Evolutionary conservation across 2,329 filamentous ascomycete genomes (phyloP).

Genomic region (Cladosporium halotolerans): DNA sequence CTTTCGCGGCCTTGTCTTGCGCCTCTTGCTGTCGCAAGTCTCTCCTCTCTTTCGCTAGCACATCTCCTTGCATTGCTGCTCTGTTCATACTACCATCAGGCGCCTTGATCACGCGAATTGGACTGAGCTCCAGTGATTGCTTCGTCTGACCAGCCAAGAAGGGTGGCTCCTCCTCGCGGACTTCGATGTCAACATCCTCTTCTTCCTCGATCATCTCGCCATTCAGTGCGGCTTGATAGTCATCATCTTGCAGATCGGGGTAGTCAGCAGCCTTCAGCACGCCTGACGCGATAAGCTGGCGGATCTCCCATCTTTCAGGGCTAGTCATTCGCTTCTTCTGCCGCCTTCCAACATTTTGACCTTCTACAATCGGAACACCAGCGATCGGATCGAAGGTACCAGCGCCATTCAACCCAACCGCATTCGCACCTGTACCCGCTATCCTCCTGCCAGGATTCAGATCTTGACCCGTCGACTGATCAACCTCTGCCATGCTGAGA

Average conservation of each 20-base stretch:
- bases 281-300: constrained; percentile 91
- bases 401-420: constrained; percentile 66
- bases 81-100: constrained; percentile 97
- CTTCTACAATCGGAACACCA: constrained; percentile 58
- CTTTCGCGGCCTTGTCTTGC: constrained; percentile 69
- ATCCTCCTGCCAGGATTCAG: constrained; percentile 71
- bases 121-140: constrained; percentile 87
- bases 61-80: constrained; percentile 88
- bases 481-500: constrained; percentile 94
- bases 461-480: constrained; percentile 81
- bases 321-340: constrained; percentile 92
- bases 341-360: constrained; percentile 45
- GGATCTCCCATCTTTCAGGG: constrained; percentile 94
- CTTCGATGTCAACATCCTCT: constrained; percentile 94
- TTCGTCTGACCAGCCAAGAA: constrained; percentile 96
- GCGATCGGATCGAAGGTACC: constrained; percentile 51
- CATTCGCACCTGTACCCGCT: constrained; percentile 85
- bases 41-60: constrained; percentile 80
- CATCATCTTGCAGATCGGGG: constrained; percentile 78
- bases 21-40: constrained; percentile 85
- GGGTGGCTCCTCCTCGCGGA: constrained; percentile 90
- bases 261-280: constrained; percentile 90
- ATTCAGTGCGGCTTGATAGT: constrained; percentile 80
- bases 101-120: constrained; percentile 93
- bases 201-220: constrained; percentile 89